phyloP scores from a whole-genome alignment of 345 rosid species.

The Passiflora organensis region DNA sequence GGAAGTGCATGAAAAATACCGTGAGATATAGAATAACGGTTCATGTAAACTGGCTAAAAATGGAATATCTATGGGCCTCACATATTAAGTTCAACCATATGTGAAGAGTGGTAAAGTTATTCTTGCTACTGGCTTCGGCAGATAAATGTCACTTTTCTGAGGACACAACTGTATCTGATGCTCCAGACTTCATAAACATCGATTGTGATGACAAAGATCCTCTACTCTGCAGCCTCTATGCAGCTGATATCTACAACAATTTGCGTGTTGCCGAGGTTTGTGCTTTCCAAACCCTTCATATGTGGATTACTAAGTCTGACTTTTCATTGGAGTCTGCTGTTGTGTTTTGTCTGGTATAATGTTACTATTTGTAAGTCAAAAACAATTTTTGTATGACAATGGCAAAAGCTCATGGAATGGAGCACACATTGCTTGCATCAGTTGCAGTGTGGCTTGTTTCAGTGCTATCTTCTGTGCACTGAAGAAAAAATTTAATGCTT shows the following conservation, averaged over 20 bases:
- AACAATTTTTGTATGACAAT: neutral
- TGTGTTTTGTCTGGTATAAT: neutral
- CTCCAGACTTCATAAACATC: constrained; percentile 44
- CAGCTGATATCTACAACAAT: constrained; percentile 58
- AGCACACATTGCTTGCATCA: neutral
- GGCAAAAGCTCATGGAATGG: no score
- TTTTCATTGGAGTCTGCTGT: neutral
- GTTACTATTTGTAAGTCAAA: neutral
- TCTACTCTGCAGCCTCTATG: constrained; percentile 72
- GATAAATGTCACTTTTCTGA: constrained; percentile 27
- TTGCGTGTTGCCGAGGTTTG: constrained; percentile 81
- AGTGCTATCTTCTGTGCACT: constrained; percentile 3
- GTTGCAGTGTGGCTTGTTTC: neutral
- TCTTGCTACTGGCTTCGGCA: constrained; percentile 30
- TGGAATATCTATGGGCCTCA: neutral
- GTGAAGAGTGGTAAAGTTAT: neutral
- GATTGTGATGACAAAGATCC: constrained; percentile 62
- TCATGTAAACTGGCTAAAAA: no score
- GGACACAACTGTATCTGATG: constrained; percentile 25
- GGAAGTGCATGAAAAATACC: no score
- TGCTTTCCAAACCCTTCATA: neutral
- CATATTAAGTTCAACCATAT: no score
- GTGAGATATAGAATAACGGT: no score
- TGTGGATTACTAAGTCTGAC: neutral
- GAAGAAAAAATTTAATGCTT: neutral